Percentiles rank a stretch among this genome's conserved stretches.
Conservation (phyloP, 352 stramenopile genomes). For the Lagenidium sp. region DNA sequence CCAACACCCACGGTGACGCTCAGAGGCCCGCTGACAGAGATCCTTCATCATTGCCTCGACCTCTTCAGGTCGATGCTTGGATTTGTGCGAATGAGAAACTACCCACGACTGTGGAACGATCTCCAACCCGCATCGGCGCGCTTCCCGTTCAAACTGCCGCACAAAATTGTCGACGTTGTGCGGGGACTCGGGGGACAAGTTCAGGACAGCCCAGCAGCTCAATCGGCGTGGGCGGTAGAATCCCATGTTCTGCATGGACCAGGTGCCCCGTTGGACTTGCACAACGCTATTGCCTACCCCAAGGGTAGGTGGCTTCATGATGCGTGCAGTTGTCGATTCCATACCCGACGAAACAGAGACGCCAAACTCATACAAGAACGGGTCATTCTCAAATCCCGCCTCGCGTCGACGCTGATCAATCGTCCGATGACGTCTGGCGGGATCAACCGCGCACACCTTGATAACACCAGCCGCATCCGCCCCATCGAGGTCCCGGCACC, state of each 20-base stretch:
- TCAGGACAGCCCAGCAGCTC: slow-evolving; percentile 5
- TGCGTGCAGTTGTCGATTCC: background rate
- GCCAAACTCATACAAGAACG: slow-evolving; percentile 4
- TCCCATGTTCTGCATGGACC: background rate
- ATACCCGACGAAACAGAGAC: background rate
- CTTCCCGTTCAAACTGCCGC: background rate
- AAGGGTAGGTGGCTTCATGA: slow-evolving; percentile 4
- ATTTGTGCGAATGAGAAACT: no score
- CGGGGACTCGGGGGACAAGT: background rate
- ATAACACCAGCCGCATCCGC: slow-evolving; percentile 3
- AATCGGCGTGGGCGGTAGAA: slow-evolving; percentile 2
- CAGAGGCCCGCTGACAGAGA: background rate
- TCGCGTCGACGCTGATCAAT: background rate
- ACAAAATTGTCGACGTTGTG: slow-evolving; percentile 1
- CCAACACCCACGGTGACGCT: background rate
- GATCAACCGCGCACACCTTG: slow-evolving; percentile 1
- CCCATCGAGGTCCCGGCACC: background rate
- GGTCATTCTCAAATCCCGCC: slow-evolving; percentile 7
- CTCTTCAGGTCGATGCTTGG: no score
- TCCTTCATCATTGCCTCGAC: slow-evolving; percentile 2
- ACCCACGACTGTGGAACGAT: no score
- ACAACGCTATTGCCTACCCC: background rate
- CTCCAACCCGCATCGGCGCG: background rate
- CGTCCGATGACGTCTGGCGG: background rate
- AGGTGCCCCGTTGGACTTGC: background rate